phyloP scores from a whole-genome alignment of 306 rosid genomes.

The Crataegus laevigata region DNA sequence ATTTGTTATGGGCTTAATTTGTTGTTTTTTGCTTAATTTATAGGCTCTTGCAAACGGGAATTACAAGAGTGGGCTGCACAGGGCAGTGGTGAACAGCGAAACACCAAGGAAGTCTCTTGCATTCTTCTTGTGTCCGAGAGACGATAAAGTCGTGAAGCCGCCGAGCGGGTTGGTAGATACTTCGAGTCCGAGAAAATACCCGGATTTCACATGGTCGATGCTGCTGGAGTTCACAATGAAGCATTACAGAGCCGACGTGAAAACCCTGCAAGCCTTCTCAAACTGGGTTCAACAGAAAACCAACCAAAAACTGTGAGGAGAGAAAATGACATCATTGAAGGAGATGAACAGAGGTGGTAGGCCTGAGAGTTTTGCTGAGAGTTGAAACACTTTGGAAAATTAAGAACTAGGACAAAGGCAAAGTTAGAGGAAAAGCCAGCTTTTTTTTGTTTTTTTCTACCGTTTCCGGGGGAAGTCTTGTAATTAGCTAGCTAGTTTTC shows the following conservation, averaged over 20 bases:
- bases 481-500: constrained; percentile 22
- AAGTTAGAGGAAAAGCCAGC: constrained; percentile 33
- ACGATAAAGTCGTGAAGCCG: constrained; percentile 73
- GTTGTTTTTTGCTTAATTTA: not conserved
- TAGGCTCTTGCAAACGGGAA: constrained; percentile 93
- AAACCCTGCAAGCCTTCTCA: constrained; percentile 70
- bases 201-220: constrained; percentile 96
- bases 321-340: constrained; percentile 15
- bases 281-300: constrained; percentile 51
- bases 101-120: constrained; percentile 82
- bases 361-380: constrained; percentile 8
- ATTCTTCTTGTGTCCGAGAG: constrained; percentile 79
- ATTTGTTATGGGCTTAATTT: not conserved
- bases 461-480: not conserved
- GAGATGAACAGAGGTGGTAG: constrained; percentile 9
- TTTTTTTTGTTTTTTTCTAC: not conserved
- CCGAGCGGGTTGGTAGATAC: constrained; percentile 64
- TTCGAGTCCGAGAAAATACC: constrained; percentile 52
- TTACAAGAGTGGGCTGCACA: constrained; percentile 88
- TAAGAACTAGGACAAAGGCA: constrained; percentile 24
- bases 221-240: constrained; percentile 76
- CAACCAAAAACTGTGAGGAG: not conserved
- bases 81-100: constrained; percentile 90
- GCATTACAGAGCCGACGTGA: constrained; percentile 87
- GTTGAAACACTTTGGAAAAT: not conserved